These are phyloP conservation scores for Plasmodium sp. DNA, from an alignment of 169 alveolate species.

Conservation along the genomic window DNA sequence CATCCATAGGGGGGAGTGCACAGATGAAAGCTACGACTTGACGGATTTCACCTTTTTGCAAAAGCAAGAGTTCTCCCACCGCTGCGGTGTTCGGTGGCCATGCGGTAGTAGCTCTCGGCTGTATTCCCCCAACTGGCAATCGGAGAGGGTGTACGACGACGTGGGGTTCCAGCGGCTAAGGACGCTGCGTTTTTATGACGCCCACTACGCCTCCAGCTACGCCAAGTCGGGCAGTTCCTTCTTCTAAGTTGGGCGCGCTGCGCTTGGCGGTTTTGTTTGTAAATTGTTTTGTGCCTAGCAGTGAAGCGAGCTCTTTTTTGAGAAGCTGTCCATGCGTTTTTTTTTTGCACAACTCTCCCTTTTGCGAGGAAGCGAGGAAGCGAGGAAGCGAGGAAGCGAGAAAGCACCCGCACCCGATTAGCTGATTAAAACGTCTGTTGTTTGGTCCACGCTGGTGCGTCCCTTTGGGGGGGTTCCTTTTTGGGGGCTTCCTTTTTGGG, in stretches of 20 bases:
- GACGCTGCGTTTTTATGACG: constrained; percentile 36
- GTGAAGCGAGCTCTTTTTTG: not conserved
- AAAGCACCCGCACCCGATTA: not conserved
- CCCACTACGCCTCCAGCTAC: constrained; percentile 12
- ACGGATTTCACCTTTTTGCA: constrained; percentile 66
- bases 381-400: not conserved
- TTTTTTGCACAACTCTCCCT: not conserved
- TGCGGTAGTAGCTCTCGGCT: constrained; percentile 51
- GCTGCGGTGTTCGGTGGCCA: constrained; percentile 83
- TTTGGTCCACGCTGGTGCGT: not conserved
- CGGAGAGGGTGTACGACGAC: constrained; percentile 37
- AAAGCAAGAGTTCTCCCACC: constrained; percentile 79
- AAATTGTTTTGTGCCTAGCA: not conserved
- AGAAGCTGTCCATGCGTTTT: not conserved
- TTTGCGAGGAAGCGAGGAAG: not conserved
- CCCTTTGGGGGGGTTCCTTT: not conserved
- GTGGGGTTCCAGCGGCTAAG: not conserved
- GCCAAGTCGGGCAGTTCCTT: not conserved
- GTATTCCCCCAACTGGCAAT: constrained; percentile 46
- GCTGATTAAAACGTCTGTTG: not conserved
- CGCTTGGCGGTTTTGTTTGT: not conserved
- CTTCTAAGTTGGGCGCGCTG: not conserved
- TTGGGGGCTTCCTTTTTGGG: no score
- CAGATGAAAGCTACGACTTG: not conserved
- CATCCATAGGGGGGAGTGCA: constrained; percentile 35